Evolutionary conservation across 2,329 filamentous ascomycete genomes (phyloP).

Genomic region (Clonostachys solani): DNA sequence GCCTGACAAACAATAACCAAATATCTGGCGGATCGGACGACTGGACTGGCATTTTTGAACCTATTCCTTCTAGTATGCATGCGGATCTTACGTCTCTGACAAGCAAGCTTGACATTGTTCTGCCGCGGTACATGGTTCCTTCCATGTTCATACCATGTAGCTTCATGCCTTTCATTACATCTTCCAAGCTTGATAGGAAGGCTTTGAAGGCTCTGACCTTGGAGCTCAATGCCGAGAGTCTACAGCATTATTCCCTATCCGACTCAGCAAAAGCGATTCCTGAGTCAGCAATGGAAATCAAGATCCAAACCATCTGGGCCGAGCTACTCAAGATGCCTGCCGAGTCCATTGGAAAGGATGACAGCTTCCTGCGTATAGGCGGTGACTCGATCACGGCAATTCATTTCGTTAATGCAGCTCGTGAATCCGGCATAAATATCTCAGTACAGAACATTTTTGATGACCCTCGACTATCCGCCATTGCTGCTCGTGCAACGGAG

Average conservation of each 20-base stretch:
- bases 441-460: conserved; percentile 34
- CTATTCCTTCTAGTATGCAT: neutral
- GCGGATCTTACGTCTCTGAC: neutral
- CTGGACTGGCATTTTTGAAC: neutral
- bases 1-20: neutral
- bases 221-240: neutral
- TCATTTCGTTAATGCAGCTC: conserved; percentile 33
- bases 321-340: conserved; percentile 20
- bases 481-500: conserved; percentile 20
- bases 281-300: conserved; percentile 19
- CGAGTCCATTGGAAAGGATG: conserved; percentile 17
- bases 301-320: conserved; percentile 23
- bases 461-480: conserved; percentile 30
- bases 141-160: conserved; percentile 1
- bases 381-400: conserved; percentile 42
- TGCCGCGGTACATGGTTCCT: conserved; percentile 7
- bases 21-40: neutral
- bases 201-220: neutral
- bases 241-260: neutral
- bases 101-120: neutral
- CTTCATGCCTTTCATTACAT: conserved; percentile 3
- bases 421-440: conserved; percentile 23
- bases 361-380: conserved; percentile 35
- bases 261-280: neutral
- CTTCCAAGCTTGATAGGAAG: neutral